Evolutionary conservation across 2,329 filamentous ascomycete genomes (phyloP).

Genomic region (Trichophyton rubrum): DNA sequence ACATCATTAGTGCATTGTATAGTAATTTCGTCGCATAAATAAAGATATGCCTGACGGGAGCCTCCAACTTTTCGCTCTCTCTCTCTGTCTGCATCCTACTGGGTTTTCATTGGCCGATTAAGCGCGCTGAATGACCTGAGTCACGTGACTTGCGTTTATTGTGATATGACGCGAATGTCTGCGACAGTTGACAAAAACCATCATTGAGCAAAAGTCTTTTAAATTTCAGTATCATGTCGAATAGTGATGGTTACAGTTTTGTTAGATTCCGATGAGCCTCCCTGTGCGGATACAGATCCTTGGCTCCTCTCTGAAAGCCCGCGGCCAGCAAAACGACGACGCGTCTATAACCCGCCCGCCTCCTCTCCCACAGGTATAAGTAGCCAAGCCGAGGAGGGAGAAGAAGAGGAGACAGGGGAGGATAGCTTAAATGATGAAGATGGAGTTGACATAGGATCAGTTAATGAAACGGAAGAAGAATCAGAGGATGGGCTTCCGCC

Average conservation of each 20-base stretch:
- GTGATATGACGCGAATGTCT: conserved; percentile 10
- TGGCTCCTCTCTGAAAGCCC: conserved; percentile 12
- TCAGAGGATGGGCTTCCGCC: not conserved
- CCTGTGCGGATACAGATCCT: not conserved
- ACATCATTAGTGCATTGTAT: too few species aligned
- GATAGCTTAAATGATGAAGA: not conserved
- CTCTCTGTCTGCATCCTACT: not conserved
- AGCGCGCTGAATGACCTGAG: not conserved
- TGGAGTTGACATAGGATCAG: not conserved
- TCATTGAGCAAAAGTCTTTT: not conserved
- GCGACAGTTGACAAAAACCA: not conserved
- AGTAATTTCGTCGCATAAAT: too few species aligned
- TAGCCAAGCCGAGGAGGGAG: not conserved
- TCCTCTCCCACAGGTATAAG: not conserved
- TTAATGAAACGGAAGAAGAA: not conserved
- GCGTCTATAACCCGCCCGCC: conserved; percentile 14
- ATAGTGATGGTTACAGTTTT: conserved; percentile 1
- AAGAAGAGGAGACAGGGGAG: not conserved
- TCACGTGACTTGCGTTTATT: not conserved
- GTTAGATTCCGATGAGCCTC: not conserved
- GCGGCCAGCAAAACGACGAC: conserved; percentile 26
- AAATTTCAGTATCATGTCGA: not conserved
- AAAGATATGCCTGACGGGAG: too few species aligned
- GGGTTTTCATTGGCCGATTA: not conserved
- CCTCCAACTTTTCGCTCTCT: too few species aligned